A percentile compares a stretch with the other conserved stretches of the same genome.
Conservation (phyloP, 2,329 filamentous ascomycete genomes). For the Escovopsis sp. region DNA sequence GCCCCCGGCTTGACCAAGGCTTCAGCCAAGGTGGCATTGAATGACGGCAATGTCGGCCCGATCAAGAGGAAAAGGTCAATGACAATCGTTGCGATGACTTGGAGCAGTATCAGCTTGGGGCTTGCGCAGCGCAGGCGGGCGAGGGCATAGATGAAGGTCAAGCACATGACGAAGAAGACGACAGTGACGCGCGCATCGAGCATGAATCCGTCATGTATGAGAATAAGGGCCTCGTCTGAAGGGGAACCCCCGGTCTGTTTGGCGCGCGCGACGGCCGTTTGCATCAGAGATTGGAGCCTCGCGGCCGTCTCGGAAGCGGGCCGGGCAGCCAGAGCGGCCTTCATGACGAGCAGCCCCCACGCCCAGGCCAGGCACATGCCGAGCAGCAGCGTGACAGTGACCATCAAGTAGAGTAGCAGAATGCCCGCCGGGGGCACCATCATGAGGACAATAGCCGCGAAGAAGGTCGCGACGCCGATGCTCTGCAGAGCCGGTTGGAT, state of each 20-base stretch:
- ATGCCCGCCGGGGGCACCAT: conserved; percentile 31
- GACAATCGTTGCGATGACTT: conserved; percentile 33
- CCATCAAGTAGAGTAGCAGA: conserved; percentile 30
- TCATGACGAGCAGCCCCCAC: conserved; percentile 35
- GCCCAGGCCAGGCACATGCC: conserved; percentile 34
- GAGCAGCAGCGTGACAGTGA: conserved; percentile 25
- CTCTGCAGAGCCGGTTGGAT: conserved; percentile 25
- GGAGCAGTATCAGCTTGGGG: conserved; percentile 28
- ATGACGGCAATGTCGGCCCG: conserved; percentile 27
- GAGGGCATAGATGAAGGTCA: conserved; percentile 28
- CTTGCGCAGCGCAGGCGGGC: conserved; percentile 29
- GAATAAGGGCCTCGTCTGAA: conserved; percentile 16
- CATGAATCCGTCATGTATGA: conserved; percentile 31
- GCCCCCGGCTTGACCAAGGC: conserved; percentile 30
- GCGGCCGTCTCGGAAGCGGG: conserved; percentile 23
- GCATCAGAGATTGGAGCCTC: conserved; percentile 18
- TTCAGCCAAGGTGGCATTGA: conserved; percentile 23
- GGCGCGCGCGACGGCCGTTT: conserved; percentile 20
- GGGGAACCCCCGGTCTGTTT: conserved; percentile 11
- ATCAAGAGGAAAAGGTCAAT: conserved; percentile 29
- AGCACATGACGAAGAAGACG: conserved; percentile 22
- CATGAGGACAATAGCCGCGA: conserved; percentile 26
- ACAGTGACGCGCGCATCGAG: conserved; percentile 30
- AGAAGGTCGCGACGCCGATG: conserved; percentile 31
- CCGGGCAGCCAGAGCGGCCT: conserved; percentile 29